These are phyloP conservation scores for Aspergillus pseudotamarii DNA, from an alignment of 2,329 filamentous ascomycete species.

Conservation along the genomic window DNA sequence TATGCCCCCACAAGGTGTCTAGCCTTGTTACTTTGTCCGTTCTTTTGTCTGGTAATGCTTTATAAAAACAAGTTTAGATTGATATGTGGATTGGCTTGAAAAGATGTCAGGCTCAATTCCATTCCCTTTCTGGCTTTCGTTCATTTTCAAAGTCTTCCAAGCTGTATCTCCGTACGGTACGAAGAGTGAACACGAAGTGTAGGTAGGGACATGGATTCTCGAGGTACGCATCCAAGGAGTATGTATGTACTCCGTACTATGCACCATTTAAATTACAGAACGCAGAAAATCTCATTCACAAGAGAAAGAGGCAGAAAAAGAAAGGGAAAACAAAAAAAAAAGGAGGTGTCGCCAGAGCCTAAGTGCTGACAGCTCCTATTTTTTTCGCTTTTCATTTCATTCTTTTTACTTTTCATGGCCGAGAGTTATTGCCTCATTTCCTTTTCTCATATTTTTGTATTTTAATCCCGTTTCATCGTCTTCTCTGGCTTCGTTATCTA, in stretches of 20 bases:
- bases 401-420: background rate
- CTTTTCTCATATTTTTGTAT: background rate
- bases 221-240: background rate
- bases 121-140: background rate
- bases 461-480: background rate
- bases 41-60: background rate
- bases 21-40: background rate
- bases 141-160: background rate
- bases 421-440: background rate
- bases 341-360: background rate
- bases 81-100: background rate
- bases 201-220: conserved; percentile 1
- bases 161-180: background rate
- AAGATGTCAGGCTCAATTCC: background rate
- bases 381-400: background rate
- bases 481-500: background rate
- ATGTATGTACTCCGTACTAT: background rate
- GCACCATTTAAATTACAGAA: conserved; percentile 2
- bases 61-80: background rate
- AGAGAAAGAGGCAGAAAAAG: background rate
- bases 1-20: background rate
- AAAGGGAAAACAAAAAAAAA: background rate
- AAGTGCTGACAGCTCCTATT: background rate
- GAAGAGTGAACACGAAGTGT: background rate
- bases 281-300: background rate